phyloP scores from a whole-genome alignment of 352 stramenopile genomes.

The Globisporangium orthogonon region DNA sequence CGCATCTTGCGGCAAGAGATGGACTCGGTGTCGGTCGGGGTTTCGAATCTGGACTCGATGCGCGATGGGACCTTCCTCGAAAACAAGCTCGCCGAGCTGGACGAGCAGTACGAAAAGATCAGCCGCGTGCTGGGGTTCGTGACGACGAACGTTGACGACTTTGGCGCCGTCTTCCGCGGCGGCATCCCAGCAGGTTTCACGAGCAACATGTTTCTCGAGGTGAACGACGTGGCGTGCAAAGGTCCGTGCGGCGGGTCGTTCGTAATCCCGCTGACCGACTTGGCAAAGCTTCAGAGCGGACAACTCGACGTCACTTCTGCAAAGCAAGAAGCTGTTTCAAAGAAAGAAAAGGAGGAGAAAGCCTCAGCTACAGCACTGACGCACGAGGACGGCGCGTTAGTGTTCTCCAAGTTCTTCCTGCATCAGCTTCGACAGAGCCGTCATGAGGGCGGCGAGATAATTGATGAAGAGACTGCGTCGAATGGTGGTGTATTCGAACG shows the following conservation, averaged over 20 bases:
- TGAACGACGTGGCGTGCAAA: conserved; percentile 54
- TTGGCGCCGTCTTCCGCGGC: conserved; percentile 52
- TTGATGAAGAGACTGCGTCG: conserved; percentile 1
- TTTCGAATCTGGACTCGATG: conserved; percentile 49
- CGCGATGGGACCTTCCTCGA: conserved; percentile 53
- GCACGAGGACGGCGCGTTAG: conserved; percentile 50
- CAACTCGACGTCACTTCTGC: not conserved
- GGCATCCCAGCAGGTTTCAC: conserved; percentile 43
- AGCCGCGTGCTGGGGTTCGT: conserved; percentile 47
- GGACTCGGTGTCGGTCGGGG: conserved; percentile 47
- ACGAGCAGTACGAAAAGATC: conserved; percentile 48
- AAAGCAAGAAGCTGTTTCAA: not conserved
- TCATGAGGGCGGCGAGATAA: not conserved
- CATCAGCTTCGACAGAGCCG: conserved; percentile 9
- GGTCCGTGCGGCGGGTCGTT: conserved; percentile 51
- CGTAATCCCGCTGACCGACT: conserved; percentile 50
- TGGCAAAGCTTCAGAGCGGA: conserved; percentile 17
- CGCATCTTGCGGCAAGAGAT: conserved; percentile 64
- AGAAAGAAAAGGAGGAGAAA: not conserved
- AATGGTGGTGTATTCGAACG: not conserved
- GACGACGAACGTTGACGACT: conserved; percentile 54
- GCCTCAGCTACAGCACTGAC: conserved; percentile 24
- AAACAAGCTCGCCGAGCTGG: conserved; percentile 40
- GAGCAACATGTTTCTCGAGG: conserved; percentile 49
- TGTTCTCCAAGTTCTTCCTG: conserved; percentile 51